Base-by-base conservation (phyloP, 2,329 filamentous ascomycete genomes). In the Niveomyces coronatus region DNA sequence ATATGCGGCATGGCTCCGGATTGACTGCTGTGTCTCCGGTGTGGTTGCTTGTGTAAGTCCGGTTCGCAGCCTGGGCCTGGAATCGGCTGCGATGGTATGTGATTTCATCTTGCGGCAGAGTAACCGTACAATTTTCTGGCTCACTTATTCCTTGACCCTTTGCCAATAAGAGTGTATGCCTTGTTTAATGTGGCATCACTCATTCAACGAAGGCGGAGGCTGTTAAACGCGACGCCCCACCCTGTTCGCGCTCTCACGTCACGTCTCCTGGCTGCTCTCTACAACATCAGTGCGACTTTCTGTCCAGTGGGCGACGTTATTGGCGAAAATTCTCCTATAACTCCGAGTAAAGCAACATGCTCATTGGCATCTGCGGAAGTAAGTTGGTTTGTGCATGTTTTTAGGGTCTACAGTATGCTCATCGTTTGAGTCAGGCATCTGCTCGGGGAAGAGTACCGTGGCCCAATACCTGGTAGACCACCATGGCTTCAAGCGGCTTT, bases 361-460 rank as follows among this genome's bases (percentile, higher is more conserved):
- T 88, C 28, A 82, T 87, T 45, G 83, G 82, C 39, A 70, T 88
- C 43, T 87, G 82, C 51, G 81, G 81, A 53, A 78, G 80, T 82
- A 68, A 54, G 61, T 31, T 45, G 16, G 24, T 17, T 43, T 40
- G 33, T 38, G 31, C 33, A 24, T 16, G 15, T 9, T 27, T 17
- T 35, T 37, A 38, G 15, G 18, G 10, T 13, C 22, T 9, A 20
- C 5, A 11, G 7, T 15, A 13, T 28, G 19, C 37, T 39, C 20
- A 39, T 30, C 4, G 17, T 8, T 17, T 15, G 20, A 13, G 26
- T 16, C 53, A 91, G 88, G 85, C 53, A 89, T 95, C 52, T 96
- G 88, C 65, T 80, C 89, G 34, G 91, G 91, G 53, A 96, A 95
- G 65, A 80, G 79, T 55, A 85, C 86, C 9, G 85, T 96, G 47